These are phyloP conservation scores for Ceratobasidium theobromae DNA, from an alignment of 1,284 basidiomycete species.

Conservation along the genomic window DNA sequence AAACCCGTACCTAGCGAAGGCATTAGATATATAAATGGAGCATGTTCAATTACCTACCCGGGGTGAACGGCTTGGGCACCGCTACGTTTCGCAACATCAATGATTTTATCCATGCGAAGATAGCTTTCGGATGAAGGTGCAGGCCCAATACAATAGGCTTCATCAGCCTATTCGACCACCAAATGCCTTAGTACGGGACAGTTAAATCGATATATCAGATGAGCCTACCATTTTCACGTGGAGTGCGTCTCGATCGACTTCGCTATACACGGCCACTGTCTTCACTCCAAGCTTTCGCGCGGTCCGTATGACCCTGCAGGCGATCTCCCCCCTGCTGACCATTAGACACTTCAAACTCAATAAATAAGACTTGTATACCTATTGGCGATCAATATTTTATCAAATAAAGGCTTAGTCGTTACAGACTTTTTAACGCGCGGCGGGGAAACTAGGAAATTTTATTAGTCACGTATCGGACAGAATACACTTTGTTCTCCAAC, in stretches of 20 bases:
- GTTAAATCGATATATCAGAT: not conserved
- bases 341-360: not conserved
- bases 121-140: constrained; percentile 88
- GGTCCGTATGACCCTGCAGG: constrained; percentile 88
- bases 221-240: constrained; percentile 69
- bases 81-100: constrained; percentile 74
- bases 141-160: constrained; percentile 91
- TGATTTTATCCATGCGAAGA: constrained; percentile 86
- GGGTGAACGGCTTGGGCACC: constrained; percentile 89
- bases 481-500: not conserved
- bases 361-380: constrained; percentile 48
- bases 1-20: constrained; percentile 73
- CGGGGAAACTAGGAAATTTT: not conserved
- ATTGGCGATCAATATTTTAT: constrained; percentile 86
- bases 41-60: constrained; percentile 51
- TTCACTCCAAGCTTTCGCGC: constrained; percentile 84
- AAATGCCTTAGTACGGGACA: not conserved
- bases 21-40: not conserved
- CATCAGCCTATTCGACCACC: constrained; percentile 71
- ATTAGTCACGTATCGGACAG: not conserved
- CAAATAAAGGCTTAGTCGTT: constrained; percentile 48
- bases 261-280: constrained; percentile 89
- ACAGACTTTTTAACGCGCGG: constrained; percentile 6
- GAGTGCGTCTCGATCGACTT: constrained; percentile 74
- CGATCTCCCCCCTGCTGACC: constrained; percentile 82